Conservation (phyloP, 1,284 basidiomycete species). For the Tylopilus microsporus region DNA sequence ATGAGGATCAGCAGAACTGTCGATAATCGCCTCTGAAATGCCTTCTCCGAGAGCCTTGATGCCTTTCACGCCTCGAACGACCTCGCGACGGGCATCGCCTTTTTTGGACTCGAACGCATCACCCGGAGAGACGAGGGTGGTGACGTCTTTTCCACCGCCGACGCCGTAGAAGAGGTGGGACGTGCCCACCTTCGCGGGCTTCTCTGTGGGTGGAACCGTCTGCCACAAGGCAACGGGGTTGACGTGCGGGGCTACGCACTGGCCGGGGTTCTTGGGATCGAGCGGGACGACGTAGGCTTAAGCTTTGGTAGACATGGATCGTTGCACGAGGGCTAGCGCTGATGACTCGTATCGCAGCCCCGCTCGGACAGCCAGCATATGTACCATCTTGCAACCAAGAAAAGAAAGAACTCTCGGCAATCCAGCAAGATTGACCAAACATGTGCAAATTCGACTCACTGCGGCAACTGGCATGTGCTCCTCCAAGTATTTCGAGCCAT, state of each 20-base stretch:
- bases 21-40: constrained; percentile 54
- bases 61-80: constrained; percentile 63
- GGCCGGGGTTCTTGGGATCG: constrained; percentile 34
- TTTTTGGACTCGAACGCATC: constrained; percentile 51
- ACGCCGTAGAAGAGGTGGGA: constrained; percentile 61
- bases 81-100: constrained; percentile 51
- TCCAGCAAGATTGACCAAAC: background rate
- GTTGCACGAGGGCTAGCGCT: constrained; percentile 15
- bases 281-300: constrained; percentile 42
- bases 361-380: constrained; percentile 17
- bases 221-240: constrained; percentile 44
- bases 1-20: constrained; percentile 65
- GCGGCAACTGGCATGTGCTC: no score
- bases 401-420: background rate
- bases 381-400: constrained; percentile 10
- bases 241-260: constrained; percentile 22
- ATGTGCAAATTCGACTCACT: constrained; percentile 7
- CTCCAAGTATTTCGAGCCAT: no score
- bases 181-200: constrained; percentile 57
- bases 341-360: constrained; percentile 20
- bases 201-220: constrained; percentile 38
- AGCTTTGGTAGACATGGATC: constrained; percentile 32
- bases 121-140: constrained; percentile 60
- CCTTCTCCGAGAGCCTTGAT: constrained; percentile 55
- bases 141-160: constrained; percentile 36